These are phyloP conservation scores for Berkeleyomyces basicola DNA, from an alignment of 2,329 filamentous ascomycete genomes.

Conservation along the genomic window DNA sequence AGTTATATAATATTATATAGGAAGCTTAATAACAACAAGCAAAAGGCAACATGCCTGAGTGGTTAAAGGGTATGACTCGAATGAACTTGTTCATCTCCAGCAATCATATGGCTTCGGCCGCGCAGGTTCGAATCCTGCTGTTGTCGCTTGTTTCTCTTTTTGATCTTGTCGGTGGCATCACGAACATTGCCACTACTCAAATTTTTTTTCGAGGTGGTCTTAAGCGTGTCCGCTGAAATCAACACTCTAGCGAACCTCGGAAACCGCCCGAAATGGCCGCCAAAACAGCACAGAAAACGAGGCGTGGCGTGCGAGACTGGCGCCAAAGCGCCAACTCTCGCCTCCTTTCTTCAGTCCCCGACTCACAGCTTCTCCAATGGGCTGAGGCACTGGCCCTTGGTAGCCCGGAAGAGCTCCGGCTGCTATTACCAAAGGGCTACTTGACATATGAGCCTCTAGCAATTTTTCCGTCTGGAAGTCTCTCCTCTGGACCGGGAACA, in stretches of 20 bases:
- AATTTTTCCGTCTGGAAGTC: conserved; percentile 42
- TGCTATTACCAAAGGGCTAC: conserved; percentile 26
- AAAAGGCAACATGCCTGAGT: conserved; percentile 11
- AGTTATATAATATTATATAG: too few species aligned
- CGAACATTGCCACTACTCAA: not conserved
- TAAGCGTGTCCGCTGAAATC: not conserved
- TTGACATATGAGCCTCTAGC: conserved; percentile 44
- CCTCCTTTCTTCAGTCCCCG: conserved; percentile 4
- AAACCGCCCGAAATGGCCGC: not conserved
- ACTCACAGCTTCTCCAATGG: not conserved
- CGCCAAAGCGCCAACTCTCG: not conserved
- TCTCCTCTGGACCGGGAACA: conserved; percentile 28
- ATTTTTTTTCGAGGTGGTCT: not conserved
- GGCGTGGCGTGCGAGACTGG: conserved; percentile 9
- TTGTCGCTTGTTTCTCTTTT: conserved; percentile 6
- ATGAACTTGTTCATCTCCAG: conserved; percentile 4
- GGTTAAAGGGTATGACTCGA: conserved; percentile 14
- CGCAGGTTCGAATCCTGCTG: conserved; percentile 12
- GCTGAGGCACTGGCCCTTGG: not conserved
- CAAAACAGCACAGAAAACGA: not conserved
- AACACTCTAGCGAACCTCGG: not conserved
- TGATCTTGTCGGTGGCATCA: not conserved
- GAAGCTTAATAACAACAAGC: not conserved
- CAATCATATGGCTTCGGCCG: conserved; percentile 13
- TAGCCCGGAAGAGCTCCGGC: not conserved